These are phyloP conservation scores for Calonectria hawksworthii DNA, from an alignment of 2,329 filamentous ascomycete genomes.

Conservation along the genomic window DNA sequence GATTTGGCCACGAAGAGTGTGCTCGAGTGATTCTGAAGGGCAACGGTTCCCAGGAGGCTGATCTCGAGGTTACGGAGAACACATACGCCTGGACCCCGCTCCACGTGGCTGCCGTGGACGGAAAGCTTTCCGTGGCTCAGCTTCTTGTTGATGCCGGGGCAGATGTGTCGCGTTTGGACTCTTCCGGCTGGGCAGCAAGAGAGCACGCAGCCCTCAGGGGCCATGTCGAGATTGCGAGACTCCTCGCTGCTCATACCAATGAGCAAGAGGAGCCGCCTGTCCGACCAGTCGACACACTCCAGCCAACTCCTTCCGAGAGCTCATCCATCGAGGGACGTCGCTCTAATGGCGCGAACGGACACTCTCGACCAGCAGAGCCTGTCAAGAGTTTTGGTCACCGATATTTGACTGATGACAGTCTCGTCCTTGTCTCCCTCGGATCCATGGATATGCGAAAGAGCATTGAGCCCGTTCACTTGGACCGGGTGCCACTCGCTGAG, in stretches of 20 bases:
- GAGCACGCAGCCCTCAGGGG: slow-evolving; percentile 94
- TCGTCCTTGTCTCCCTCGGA: slow-evolving; percentile 92
- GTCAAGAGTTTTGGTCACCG: slow-evolving; percentile 97
- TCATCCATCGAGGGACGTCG: slow-evolving; percentile 74
- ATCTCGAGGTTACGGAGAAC: slow-evolving; percentile 84
- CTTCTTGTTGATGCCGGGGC: slow-evolving; percentile 84
- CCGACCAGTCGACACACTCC: slow-evolving; percentile 40
- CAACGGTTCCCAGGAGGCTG: slow-evolving; percentile 76
- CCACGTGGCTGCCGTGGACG: slow-evolving; percentile 92
- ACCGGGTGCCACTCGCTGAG: slow-evolving; percentile 87
- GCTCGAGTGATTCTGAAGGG: slow-evolving; percentile 82
- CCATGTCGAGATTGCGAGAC: slow-evolving; percentile 83
- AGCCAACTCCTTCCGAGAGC: slow-evolving; percentile 53
- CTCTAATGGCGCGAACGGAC: slow-evolving; percentile 64
- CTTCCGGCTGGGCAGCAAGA: slow-evolving; percentile 93
- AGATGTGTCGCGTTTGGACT: slow-evolving; percentile 80
- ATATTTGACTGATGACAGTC: slow-evolving; percentile 89
- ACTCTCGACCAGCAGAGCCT: slow-evolving; percentile 75
- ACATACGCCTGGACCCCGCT: slow-evolving; percentile 96
- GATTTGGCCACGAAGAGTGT: slow-evolving; percentile 87
- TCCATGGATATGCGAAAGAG: slow-evolving; percentile 94
- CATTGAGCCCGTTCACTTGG: slow-evolving; percentile 84
- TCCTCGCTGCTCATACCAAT: slow-evolving; percentile 69
- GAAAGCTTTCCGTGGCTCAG: slow-evolving; percentile 80
- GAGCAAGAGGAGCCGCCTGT: slow-evolving; percentile 47